Evolutionary conservation across 768 basidiomycete species (phyloP), one percentile per base, ranked within the genome.

Genomic region (Mycena chlorophos): DNA sequence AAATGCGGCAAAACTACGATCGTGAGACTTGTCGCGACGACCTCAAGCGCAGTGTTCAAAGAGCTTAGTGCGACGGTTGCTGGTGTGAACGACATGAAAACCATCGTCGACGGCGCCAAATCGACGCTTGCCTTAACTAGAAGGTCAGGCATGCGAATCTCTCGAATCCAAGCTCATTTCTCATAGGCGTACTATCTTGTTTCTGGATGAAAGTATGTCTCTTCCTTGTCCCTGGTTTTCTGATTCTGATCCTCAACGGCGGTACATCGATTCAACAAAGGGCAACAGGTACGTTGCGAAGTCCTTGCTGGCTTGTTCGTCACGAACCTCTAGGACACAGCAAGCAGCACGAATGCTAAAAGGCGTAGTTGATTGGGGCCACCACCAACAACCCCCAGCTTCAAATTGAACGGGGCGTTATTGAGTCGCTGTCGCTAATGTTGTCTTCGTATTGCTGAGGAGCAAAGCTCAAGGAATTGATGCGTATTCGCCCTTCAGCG

Each of bases 351-450:
- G 22, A 42, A 22, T 29, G 39, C 29, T 53, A 30, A 51, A n/a
- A 20, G 49, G 49, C 52, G 47, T 22, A 87, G 82, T 72, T 91
- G 26, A 81, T 92, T 63, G 90, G 90, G 23, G 90, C 91, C 1
- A 94, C 91, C 3, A 94, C 91, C 1, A 91, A 94, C 69, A 94
- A 94, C 58, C 91, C n/a, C 91, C 1, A 91, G 89, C 0, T 94
- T 94, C 74, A 89, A 88, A 61, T 68, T 91, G 28, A 89, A 85
- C 17, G 78, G 83, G 28, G 85, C 89, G 12, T 74, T 91, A 26
- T 71, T 91, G 27, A 87, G 86, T 65, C 83, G 89, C 40, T 91
- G 89, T 70, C 80, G 89, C 88, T 87, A 60, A 64, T 81, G 4
- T 4, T 13, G 20, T 42, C 49, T 16, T 54, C 10, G 27, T 48